These are phyloP conservation scores for Letharia columbiana DNA, from an alignment of 495 filamentous ascomycete species.

Conservation along the genomic window DNA sequence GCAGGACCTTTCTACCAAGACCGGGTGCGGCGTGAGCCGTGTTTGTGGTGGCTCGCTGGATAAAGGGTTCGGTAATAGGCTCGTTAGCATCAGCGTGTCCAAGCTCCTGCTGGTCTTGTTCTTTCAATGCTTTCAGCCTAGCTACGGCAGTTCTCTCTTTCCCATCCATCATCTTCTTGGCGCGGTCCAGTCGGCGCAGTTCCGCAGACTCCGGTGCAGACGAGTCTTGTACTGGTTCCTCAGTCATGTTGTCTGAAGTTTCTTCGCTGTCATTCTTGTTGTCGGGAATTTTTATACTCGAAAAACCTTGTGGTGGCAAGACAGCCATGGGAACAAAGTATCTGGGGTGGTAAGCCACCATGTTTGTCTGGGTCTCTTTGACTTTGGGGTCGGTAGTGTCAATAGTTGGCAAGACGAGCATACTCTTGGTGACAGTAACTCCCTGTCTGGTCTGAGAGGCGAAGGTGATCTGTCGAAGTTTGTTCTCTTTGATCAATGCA, in stretches of 20 bases:
- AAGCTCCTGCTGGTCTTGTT: neutral
- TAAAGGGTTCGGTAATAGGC: neutral
- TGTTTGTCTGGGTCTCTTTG: constrained; percentile 43
- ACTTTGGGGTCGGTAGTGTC: constrained; percentile 42
- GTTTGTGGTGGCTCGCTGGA: neutral
- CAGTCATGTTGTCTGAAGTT: neutral
- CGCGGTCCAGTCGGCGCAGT: neutral
- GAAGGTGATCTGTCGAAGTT: constrained; percentile 54
- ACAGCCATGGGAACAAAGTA: constrained; percentile 5
- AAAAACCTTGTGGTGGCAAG: neutral
- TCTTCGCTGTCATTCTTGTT: neutral
- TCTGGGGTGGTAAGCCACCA: constrained; percentile 34
- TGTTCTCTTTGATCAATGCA: constrained; percentile 48
- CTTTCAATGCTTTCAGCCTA: constrained; percentile 7
- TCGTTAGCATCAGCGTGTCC: neutral
- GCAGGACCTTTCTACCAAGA: neutral
- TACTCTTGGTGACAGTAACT: constrained; percentile 44
- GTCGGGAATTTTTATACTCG: neutral
- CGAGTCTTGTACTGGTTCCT: neutral
- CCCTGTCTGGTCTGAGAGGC: constrained; percentile 48
- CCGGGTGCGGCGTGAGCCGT: neutral
- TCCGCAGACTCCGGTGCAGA: neutral
- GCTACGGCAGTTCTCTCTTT: neutral
- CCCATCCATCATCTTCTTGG: neutral
- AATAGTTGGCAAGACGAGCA: constrained; percentile 44